Conservation (phyloP, 2,329 filamentous ascomycete species). For the Trematosphaeria pertusa region DNA sequence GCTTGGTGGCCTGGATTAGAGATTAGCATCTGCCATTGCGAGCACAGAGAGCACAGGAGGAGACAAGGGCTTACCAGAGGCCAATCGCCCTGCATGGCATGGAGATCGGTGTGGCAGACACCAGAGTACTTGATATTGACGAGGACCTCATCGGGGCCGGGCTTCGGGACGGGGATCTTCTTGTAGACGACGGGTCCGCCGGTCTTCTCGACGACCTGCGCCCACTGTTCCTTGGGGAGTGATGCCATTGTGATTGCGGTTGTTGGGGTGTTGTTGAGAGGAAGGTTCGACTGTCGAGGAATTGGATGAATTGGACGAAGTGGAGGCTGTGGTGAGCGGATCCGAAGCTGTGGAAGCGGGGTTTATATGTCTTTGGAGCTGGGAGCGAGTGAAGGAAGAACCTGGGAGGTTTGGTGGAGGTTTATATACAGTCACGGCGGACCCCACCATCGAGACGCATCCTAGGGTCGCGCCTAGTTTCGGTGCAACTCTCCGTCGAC, state of each 20-base stretch:
- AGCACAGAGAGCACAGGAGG: not conserved
- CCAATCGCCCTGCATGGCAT: conserved; percentile 89
- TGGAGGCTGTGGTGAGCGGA: conserved; percentile 6
- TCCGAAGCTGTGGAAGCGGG: not conserved
- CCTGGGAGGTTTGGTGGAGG: not conserved
- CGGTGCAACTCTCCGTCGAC: too few relatives aligned
- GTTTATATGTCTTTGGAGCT: conserved; percentile 1
- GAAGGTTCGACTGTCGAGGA: too few relatives aligned
- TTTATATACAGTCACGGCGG: conserved; percentile 18
- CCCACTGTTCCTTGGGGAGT: conserved; percentile 86
- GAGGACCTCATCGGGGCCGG: conserved; percentile 88
- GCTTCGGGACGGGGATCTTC: conserved; percentile 80
- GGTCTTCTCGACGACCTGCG: conserved; percentile 84
- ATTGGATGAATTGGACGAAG: conserved; percentile 1
- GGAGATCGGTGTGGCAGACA: conserved; percentile 87
- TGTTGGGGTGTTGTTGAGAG: not conserved
- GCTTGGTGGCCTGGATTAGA: conserved; percentile 64
- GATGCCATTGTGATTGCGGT: conserved; percentile 49
- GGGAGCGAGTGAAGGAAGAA: conserved; percentile 1
- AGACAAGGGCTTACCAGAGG: conserved; percentile 61
- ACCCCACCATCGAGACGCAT: too few relatives aligned
- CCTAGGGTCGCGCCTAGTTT: too few relatives aligned
- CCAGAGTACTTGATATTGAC: conserved; percentile 90
- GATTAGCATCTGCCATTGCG: too few relatives aligned
- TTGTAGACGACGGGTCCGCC: conserved; percentile 76